Conservation (phyloP, 129 eudicot species). For the Tagetes erecta region DNA sequence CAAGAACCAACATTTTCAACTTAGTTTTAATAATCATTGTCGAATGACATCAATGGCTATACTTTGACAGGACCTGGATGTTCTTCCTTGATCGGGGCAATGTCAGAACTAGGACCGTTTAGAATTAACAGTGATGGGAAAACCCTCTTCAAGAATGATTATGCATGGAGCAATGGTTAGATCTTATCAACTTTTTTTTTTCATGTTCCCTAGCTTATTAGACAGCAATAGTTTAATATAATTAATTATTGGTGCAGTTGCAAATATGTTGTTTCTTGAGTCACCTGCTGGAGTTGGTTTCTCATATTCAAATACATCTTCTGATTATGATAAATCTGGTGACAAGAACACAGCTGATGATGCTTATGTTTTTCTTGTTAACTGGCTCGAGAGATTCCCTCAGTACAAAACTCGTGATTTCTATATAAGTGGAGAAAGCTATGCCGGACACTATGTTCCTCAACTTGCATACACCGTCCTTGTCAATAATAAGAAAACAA, state of each 20-base stretch:
- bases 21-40: neutral
- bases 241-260: conserved; percentile 38
- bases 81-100: conserved; percentile 40
- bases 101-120: conserved; percentile 48
- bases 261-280: conserved; percentile 56
- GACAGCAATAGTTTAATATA: neutral
- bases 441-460: conserved; percentile 56
- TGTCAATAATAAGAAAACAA: conserved; percentile 39
- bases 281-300: conserved; percentile 68
- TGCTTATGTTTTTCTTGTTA: conserved; percentile 48
- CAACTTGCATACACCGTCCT: conserved; percentile 43
- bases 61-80: conserved; percentile 34
- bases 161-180: conserved; percentile 55
- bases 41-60: neutral
- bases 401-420: conserved; percentile 49
- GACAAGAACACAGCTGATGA: conserved; percentile 53
- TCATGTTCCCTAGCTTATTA: neutral
- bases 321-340: conserved; percentile 43
- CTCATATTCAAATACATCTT: conserved; percentile 50
- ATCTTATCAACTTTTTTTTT: neutral
- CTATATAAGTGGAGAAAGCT: conserved; percentile 53
- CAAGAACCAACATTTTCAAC: neutral
- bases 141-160: conserved; percentile 41
- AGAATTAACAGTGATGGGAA: conserved; percentile 44
- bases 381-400: conserved; percentile 58